These are phyloP conservation scores for Pythium angustatum DNA, from an alignment of 352 stramenopile genomes.

Conservation along the genomic window DNA sequence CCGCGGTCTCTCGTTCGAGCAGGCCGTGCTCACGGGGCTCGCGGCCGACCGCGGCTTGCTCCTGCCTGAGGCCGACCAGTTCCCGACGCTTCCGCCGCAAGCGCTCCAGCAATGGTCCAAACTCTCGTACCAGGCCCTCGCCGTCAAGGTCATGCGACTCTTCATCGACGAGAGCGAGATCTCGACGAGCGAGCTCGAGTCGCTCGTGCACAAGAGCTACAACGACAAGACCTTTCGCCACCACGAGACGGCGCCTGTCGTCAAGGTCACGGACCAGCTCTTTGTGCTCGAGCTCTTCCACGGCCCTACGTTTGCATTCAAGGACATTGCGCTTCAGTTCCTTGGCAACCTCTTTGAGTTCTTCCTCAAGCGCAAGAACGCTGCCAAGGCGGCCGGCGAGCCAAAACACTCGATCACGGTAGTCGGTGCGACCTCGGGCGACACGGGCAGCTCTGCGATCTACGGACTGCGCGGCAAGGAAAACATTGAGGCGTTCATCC, in stretches of 20 bases:
- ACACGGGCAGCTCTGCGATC: conserved; percentile 98
- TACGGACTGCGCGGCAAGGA: conserved; percentile 97
- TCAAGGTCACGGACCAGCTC: conserved; percentile 88
- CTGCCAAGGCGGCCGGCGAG: conserved; percentile 44
- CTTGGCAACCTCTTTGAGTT: conserved; percentile 99
- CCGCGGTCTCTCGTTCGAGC: conserved; percentile 81
- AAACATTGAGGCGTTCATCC: conserved; percentile 98
- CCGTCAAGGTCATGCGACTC: conserved; percentile 94
- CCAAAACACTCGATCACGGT: conserved; percentile 93
- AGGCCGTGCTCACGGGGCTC: conserved; percentile 85
- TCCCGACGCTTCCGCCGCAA: conserved; percentile 71
- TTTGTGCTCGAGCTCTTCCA: conserved; percentile 98
- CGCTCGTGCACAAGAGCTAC: conserved; percentile 94
- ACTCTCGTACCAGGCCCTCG: conserved; percentile 95
- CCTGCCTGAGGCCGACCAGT: conserved; percentile 74
- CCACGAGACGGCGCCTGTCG: conserved; percentile 93
- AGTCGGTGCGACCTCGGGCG: conserved; percentile 96
- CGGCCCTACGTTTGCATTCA: conserved; percentile 99
- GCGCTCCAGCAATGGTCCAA: conserved; percentile 79
- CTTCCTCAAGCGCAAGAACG: conserved; percentile 93
- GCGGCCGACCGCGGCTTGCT: conserved; percentile 83
- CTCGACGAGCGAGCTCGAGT: conserved; percentile 82
- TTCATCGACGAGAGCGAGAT: conserved; percentile 97
- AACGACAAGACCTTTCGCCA: conserved; percentile 89
- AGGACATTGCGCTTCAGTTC: conserved; percentile 99